These are phyloP conservation scores for Stylonectria norvegica DNA, from an alignment of 2,329 filamentous ascomycete genomes.

Conservation along the genomic window DNA sequence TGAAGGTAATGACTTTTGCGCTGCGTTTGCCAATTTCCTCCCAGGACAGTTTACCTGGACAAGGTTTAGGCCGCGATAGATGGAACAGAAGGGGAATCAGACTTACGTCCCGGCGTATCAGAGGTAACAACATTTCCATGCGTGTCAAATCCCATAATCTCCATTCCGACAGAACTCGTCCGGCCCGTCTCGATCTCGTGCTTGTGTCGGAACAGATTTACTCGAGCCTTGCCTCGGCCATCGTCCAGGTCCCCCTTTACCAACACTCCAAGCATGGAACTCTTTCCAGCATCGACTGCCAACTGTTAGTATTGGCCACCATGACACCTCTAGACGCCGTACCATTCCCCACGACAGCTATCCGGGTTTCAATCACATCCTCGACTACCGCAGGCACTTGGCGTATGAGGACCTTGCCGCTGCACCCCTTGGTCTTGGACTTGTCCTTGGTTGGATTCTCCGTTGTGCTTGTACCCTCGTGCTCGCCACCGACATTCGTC, in stretches of 20 bases:
- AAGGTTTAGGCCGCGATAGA: too few relatives aligned
- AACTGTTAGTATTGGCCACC: constrained; percentile 11
- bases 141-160: constrained; percentile 96
- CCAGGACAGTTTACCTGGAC: constrained; percentile 72
- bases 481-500: constrained; percentile 78
- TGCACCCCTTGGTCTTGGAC: constrained; percentile 69
- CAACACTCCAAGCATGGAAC: constrained; percentile 89
- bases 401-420: constrained; percentile 83
- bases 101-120: constrained; percentile 74
- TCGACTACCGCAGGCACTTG: constrained; percentile 71
- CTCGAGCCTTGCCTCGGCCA: constrained; percentile 85
- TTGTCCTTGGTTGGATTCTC: constrained; percentile 61
- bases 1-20: constrained; percentile 95
- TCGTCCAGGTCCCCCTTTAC: constrained; percentile 96
- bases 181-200: constrained; percentile 95
- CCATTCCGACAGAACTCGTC: constrained; percentile 96
- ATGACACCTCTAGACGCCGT: constrained; percentile 21
- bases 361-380: constrained; percentile 89
- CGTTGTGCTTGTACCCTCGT: constrained; percentile 61
- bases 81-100: too few relatives aligned
- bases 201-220: constrained; percentile 96
- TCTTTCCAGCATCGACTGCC: constrained; percentile 92
- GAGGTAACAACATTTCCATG: constrained; percentile 78
- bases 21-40: constrained; percentile 95
- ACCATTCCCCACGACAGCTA: constrained; percentile 95